These are phyloP conservation scores for Tephrocybe sp. DNA, from an alignment of 768 basidiomycete species.

Conservation along the genomic window DNA sequence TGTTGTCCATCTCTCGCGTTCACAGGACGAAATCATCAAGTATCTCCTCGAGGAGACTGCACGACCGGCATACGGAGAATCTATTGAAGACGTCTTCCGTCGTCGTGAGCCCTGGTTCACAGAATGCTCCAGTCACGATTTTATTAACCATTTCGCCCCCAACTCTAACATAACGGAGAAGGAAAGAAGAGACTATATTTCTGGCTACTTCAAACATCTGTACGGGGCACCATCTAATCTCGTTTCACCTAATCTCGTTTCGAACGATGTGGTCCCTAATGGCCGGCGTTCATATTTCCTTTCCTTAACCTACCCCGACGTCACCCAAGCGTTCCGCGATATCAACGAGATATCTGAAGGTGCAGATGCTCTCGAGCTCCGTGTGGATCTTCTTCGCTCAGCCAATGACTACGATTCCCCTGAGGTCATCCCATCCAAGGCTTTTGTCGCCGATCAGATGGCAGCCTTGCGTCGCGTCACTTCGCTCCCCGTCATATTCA, in stretches of 20 bases:
- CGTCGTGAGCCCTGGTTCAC: conserved; percentile 86
- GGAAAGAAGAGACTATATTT: conserved; percentile 59
- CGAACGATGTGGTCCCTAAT: conserved; percentile 46
- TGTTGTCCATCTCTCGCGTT: conserved; percentile 84
- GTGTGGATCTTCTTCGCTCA: conserved; percentile 83
- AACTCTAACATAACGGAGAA: conserved; percentile 21
- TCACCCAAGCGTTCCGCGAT: conserved; percentile 64
- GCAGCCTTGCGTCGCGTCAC: conserved; percentile 75
- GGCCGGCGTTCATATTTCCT: conserved; percentile 88
- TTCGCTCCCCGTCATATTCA: conserved; percentile 87
- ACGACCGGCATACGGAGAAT: conserved; percentile 88
- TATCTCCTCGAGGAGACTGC: conserved; percentile 77
- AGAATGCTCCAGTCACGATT: conserved; percentile 81
- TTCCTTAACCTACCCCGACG: conserved; percentile 88
- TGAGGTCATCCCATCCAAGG: conserved; percentile 58
- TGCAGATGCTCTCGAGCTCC: conserved; percentile 90
- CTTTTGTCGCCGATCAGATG: conserved; percentile 82
- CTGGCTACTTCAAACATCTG: conserved; percentile 88
- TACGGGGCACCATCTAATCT: conserved; percentile 71
- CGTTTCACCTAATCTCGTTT: conserved; percentile 61
- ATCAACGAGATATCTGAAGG: conserved; percentile 79
- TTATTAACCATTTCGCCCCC: conserved; percentile 68
- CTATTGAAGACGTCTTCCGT: conserved; percentile 78
- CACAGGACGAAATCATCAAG: conserved; percentile 75
- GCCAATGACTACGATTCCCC: conserved; percentile 44